Conservation (phyloP, 192 early-diverging fungal species). For the Geranomyces variabilis region DNA sequence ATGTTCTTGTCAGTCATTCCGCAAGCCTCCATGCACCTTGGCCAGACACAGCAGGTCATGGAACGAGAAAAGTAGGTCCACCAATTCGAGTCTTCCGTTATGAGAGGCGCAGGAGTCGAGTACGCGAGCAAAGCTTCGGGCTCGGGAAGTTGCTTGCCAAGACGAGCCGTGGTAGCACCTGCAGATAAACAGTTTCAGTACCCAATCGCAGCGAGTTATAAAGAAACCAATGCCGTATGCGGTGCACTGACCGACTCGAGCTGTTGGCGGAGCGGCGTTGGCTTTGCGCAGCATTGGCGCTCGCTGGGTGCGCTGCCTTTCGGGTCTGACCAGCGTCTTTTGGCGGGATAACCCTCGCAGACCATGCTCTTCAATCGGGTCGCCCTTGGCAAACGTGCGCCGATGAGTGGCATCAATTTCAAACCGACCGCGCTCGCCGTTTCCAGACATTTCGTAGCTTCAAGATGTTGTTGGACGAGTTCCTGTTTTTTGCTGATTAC, state of each 20-base stretch:
- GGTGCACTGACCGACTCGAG: conserved; percentile 15
- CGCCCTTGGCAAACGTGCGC: not conserved
- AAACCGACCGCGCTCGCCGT: not conserved
- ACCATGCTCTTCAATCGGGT: not conserved
- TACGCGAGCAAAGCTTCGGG: conserved; percentile 13
- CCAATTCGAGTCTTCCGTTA: conserved; percentile 37
- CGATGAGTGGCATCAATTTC: not conserved
- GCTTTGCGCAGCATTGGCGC: conserved; percentile 14
- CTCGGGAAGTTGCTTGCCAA: not conserved
- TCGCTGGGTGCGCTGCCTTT: conserved; percentile 17
- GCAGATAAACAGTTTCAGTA: not conserved
- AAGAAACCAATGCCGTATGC: not conserved
- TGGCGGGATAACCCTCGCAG: conserved; percentile 11
- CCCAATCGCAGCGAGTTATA: not conserved
- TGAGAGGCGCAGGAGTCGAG: not conserved
- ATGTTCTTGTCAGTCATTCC: conserved; percentile 38
- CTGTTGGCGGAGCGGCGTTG: conserved; percentile 12
- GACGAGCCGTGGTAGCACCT: conserved; percentile 19
- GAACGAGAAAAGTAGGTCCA: conserved; percentile 38
- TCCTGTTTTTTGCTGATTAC: no score
- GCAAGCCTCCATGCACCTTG: conserved; percentile 20
- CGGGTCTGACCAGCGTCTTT: conserved; percentile 14
- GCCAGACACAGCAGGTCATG: conserved; percentile 43
- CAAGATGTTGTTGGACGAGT: no score
- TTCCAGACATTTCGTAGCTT: no score